Evolutionary conservation across 2,329 filamentous ascomycete species (phyloP).

Genomic region (Bipolaris gigantea): DNA sequence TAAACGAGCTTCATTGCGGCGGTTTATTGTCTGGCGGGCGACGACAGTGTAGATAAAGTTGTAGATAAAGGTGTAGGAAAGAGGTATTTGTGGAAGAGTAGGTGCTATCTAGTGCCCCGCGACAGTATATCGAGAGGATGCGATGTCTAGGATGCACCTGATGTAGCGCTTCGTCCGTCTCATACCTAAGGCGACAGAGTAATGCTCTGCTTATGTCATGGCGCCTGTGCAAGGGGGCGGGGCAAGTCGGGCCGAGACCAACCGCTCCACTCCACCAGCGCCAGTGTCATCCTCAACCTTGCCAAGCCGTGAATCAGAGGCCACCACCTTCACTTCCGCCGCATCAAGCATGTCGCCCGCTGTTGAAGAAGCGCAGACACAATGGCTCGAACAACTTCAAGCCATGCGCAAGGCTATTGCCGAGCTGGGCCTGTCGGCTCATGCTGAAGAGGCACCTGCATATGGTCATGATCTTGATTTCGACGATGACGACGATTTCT

Average conservation of each 20-base stretch:
- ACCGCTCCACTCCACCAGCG: constrained; percentile 2
- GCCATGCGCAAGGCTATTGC: constrained; percentile 86
- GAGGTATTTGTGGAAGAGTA: neutral
- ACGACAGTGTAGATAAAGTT: neutral
- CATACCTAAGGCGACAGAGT: constrained; percentile 1
- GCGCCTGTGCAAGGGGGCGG: constrained; percentile 26
- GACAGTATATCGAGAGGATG: neutral
- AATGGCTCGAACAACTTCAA: constrained; percentile 84
- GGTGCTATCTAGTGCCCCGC: neutral
- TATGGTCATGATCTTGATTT: constrained; percentile 63
- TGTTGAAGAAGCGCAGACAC: constrained; percentile 53
- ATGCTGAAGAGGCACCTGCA: constrained; percentile 50
- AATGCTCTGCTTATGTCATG: constrained; percentile 21
- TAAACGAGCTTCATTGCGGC: constrained; percentile 79
- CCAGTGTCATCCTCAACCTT: constrained; percentile 18
- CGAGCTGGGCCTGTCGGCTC: constrained; percentile 61
- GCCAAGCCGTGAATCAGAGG: constrained; percentile 15
- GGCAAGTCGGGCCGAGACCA: constrained; percentile 21
- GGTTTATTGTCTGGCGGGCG: neutral
- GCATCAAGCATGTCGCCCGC: constrained; percentile 44
- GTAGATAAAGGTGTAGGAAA: neutral
- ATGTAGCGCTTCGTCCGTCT: neutral
- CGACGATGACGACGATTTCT: constrained; percentile 67
- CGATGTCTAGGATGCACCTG: neutral
- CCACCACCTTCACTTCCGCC: neutral